Base-by-base conservation (phyloP, 2,329 filamentous ascomycete genomes). In the Hirsutella rhossiliensis region DNA sequence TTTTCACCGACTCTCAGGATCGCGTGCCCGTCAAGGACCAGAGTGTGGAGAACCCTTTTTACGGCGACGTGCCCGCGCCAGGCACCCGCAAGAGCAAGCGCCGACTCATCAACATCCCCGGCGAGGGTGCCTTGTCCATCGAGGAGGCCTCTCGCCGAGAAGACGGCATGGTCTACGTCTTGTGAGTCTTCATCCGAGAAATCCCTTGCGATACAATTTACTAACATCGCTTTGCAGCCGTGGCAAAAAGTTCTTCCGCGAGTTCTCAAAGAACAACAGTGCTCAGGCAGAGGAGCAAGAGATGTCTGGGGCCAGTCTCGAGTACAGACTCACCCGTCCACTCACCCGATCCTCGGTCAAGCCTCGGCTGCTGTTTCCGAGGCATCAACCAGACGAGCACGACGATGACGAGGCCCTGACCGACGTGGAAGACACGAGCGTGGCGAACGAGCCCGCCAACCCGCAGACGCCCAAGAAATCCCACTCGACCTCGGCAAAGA, bases 1-100 rank as follows among this genome's bases (percentile, higher is more conserved):
- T 90, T 55, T 90, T 80, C 57, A 88, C 82, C 36, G 85, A 92
- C 60, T 78, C 84, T 1, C 82, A 87, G 50, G 88, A 94, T 52
- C 80, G 82, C 44, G 63, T 88, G 37, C 86, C 86, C 18, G 73
- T 79, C 49, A 65, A 77, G 37, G 84, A 87, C 53, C 59, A 64
- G n/a, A 78, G 72, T 51, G 63, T 68, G 7, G 78, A 81, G 23
- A 92, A 90, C 57, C 85, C 85, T 1, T 92, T 90, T 60, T 74
- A 79, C 47, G 75, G 72, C 43, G 67, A 68, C 38, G 55, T 64
- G 31, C 50, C 65, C 11, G 64, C 67, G 47, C 66, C 68, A 19
- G 55, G 58, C 46, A 72, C 64, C 52, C 72, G 71, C 49, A 66
- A 72, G 51, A 71, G 72, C 67, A 77, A 74, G 57, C 73, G 71